Base-by-base conservation (phyloP, 306 rosid genomes). In the Ochetophila trinervis region DNA sequence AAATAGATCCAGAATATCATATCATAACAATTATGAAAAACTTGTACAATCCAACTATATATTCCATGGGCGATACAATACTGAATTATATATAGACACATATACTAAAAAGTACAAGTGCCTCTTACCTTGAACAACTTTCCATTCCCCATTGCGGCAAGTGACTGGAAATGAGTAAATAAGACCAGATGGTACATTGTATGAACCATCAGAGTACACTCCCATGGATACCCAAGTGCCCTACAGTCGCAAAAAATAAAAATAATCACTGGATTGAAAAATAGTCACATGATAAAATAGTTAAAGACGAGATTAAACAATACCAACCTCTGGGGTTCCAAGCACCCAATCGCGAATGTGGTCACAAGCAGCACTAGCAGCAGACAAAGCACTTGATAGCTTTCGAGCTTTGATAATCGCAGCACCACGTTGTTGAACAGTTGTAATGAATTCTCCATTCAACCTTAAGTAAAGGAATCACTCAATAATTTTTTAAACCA, bases 361-460 rank as follows among this genome's bases (percentile, higher is more conserved):
- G 74, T 94, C 99, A 74, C 99, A 94, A 49, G 99, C 99, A 80
- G 90, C 69, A 66, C 99, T 94, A 15, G 99, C 97, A 74, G 97
- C 99, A 71, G 99, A 94, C 44, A 94, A 63, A 59, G 99, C 99
- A 77, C 97, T 94, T 24, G 97, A 94, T 37, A 90, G 75, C 83
- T 94, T 94, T 20, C 99, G 80, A 54, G 99, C 99, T 74, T 94
- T 94, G 55, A 94, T 90, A 44, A 94, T 90, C 60, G 99, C 97
- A 80, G 99, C 99, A 72, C 99, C 99, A 61, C 97, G 97, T 74
- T 94, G 99, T 90, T 94, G 99, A 75, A 94, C 99, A 37, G 95
- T 94, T 21, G 85, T 19, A 16, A 94, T 94, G 84, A 94, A 94
- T 49, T 84, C 99, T 58, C 90, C 91, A 45, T 86, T 88, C 90